A percentile compares a stretch with the other conserved stretches of the same genome.
Conservation (phyloP, 129 eudicot species). For the Dittrichia graveolens region DNA sequence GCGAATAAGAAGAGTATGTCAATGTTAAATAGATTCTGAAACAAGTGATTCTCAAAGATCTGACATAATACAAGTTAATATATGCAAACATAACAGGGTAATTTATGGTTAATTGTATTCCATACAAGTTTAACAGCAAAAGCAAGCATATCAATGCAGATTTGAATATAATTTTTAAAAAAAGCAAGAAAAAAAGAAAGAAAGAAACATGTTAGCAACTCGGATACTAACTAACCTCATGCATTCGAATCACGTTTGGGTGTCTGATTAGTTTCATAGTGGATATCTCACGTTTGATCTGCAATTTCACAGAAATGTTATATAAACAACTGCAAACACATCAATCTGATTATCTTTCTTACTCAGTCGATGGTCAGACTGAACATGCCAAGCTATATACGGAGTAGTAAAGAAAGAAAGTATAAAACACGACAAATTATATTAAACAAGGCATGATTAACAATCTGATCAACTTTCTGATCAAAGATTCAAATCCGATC, state of each 20-base stretch:
- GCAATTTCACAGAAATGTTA: slow-evolving; percentile 38
- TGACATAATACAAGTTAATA: background rate
- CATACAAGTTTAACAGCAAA: slow-evolving; percentile 14
- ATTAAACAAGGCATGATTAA: background rate
- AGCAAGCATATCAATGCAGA: background rate
- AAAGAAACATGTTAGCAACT: background rate
- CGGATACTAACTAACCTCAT: slow-evolving; percentile 58
- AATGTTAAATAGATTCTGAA: background rate
- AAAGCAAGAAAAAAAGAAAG: slow-evolving; percentile 1
- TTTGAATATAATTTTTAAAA: background rate
- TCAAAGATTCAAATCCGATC: background rate
- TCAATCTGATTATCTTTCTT: background rate
- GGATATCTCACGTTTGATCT: slow-evolving; percentile 97
- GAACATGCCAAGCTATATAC: background rate
- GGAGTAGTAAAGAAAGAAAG: background rate
- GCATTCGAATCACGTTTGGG: slow-evolving; percentile 91
- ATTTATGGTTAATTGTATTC: background rate
- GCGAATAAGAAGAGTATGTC: background rate
- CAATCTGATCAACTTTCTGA: slow-evolving; percentile 1
- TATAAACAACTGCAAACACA: slow-evolving; percentile 24
- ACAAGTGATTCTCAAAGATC: slow-evolving; percentile 7
- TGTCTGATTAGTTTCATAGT: slow-evolving; percentile 93
- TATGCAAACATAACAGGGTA: slow-evolving; percentile 5
- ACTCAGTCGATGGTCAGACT: slow-evolving; percentile 4
- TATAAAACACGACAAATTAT: background rate